Conservation (phyloP, 371 early-diverging fungal genomes). For the Haplosporangium sp. region DNA sequence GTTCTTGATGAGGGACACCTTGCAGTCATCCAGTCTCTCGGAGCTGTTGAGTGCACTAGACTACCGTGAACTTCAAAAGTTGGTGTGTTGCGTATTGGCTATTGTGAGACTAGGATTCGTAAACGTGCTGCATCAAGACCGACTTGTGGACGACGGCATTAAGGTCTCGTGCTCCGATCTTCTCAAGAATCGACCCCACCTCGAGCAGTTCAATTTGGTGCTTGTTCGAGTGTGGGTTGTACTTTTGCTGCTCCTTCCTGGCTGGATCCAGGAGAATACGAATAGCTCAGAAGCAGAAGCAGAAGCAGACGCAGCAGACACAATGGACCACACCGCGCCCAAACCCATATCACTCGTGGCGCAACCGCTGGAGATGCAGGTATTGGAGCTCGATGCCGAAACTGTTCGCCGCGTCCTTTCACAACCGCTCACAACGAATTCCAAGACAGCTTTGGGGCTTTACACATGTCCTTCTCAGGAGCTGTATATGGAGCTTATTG, state of each 20-base stretch:
- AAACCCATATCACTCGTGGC: conserved; percentile 2
- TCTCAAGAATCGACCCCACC: conserved; percentile 43
- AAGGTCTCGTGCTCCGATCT: conserved; percentile 45
- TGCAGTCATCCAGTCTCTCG: conserved; percentile 22
- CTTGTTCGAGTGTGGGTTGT: conserved; percentile 43
- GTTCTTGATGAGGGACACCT: conserved; percentile 31
- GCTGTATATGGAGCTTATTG: conserved; percentile 57
- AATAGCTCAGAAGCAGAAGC: not conserved
- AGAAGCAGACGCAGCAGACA: not conserved
- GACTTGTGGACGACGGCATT: conserved; percentile 51
- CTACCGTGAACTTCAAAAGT: conserved; percentile 22
- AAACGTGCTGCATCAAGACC: conserved; percentile 50
- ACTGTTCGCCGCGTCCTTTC: conserved; percentile 21
- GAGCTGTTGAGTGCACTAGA: conserved; percentile 14
- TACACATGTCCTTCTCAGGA: conserved; percentile 30
- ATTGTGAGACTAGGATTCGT: conserved; percentile 43
- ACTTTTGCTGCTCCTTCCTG: conserved; percentile 40
- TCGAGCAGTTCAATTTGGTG: conserved; percentile 47
- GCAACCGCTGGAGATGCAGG: conserved; percentile 16
- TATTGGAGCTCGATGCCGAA: conserved; percentile 25
- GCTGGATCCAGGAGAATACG: conserved; percentile 32
- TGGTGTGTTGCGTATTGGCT: conserved; percentile 46
- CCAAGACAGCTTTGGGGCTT: conserved; percentile 10
- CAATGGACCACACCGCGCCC: not conserved
- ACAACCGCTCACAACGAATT: conserved; percentile 41